Conservation (phyloP, 306 rosid species). For the Alnus rubra region DNA sequence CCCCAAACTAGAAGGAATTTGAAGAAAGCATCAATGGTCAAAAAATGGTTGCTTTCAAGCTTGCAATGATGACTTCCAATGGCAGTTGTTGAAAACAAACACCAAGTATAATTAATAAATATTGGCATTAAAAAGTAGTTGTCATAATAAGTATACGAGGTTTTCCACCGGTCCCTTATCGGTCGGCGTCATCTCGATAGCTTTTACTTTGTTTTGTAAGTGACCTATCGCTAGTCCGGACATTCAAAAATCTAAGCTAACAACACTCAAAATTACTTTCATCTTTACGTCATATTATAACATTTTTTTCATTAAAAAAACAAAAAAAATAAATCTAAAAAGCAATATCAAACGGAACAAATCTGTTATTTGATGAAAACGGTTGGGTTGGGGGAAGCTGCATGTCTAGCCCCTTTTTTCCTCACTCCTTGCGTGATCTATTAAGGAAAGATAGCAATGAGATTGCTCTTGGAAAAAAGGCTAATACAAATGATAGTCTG, state of each 20-base stretch:
- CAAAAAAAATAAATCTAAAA: too few relatives aligned
- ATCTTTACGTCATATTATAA: too few relatives aligned
- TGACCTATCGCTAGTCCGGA: too few relatives aligned
- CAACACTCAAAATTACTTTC: too few relatives aligned
- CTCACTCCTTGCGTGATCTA: background rate
- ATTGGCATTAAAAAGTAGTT: background rate
- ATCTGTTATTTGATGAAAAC: background rate
- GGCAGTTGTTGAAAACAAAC: slow-evolving; percentile 33
- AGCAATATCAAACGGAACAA: too few relatives aligned
- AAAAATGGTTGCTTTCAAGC: slow-evolving; percentile 19
- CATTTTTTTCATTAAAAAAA: too few relatives aligned
- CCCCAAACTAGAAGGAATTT: slow-evolving; percentile 39
- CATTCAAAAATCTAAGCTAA: too few relatives aligned
- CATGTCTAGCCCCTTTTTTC: background rate
- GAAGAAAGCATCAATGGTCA: slow-evolving; percentile 18
- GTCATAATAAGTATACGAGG: too few relatives aligned
- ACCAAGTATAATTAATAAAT: background rate
- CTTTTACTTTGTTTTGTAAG: too few relatives aligned
- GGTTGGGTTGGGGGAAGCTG: background rate
- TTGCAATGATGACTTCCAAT: slow-evolving; percentile 33
- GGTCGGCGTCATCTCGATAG: too few relatives aligned
- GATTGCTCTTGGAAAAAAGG: background rate
- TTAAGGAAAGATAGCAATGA: background rate
- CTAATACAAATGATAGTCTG: background rate
- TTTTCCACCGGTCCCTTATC: too few relatives aligned